A percentile compares a stretch with the other conserved stretches of the same genome.
Evolutionary conservation across 2,329 filamentous ascomycete genomes (phyloP).

Genomic region (Ilyonectria destructans): DNA sequence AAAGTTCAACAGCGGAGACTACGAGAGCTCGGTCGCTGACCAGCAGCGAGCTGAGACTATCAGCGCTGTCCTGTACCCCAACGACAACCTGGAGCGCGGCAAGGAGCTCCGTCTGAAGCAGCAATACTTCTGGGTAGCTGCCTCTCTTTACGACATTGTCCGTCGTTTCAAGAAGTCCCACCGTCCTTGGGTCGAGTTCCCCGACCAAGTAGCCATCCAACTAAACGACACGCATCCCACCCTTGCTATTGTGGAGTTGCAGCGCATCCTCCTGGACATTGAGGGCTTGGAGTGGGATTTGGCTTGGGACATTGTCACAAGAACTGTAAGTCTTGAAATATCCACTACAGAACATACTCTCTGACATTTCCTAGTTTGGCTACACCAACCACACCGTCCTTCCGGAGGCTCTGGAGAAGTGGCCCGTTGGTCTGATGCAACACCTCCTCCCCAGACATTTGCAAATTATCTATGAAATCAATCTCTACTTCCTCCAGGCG

Average conservation of each 20-base stretch:
- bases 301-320: conserved; percentile 86
- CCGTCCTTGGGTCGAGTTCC: conserved; percentile 91
- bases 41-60: conserved; percentile 99
- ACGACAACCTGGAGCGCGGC: conserved; percentile 95
- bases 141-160: conserved; percentile 95
- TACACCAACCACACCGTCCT: conserved; percentile 99
- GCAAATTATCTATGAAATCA: conserved; percentile 99
- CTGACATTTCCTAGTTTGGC: conserved; percentile 75
- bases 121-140: conserved; percentile 99
- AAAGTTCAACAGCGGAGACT: conserved; percentile 98
- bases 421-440: conserved; percentile 94
- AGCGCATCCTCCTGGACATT: conserved; percentile 90
- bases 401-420: conserved; percentile 97
- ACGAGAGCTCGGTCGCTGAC: conserved; percentile 97
- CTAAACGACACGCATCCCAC: conserved; percentile 99
- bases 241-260: conserved; percentile 94
- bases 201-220: conserved; percentile 96
- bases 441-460: conserved; percentile 94
- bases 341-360: neutral
- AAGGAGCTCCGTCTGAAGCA: conserved; percentile 99
- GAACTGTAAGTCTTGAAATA: conserved; percentile 67
- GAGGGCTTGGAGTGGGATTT: conserved; percentile 95
- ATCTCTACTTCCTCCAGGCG: conserved; percentile 90
- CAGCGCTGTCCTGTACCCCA: conserved; percentile 96
- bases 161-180: conserved; percentile 98